Percentiles rank a stretch among this genome's conserved stretches.
Evolutionary conservation across 768 basidiomycete species (phyloP).

Genomic region (Tephrocybe sp.): DNA sequence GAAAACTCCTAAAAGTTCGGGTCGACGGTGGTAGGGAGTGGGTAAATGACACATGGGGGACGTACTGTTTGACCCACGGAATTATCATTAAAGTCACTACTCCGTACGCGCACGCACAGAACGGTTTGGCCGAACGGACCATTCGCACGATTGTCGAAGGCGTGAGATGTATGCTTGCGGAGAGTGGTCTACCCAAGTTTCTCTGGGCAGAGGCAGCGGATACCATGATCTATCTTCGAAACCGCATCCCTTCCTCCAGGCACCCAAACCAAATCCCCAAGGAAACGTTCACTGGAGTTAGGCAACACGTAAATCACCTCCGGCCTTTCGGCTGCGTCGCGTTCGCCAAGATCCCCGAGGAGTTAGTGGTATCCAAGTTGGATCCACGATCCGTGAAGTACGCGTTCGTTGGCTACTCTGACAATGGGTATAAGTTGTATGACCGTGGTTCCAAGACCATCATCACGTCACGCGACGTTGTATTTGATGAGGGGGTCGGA

Average conservation of each 20-base stretch:
- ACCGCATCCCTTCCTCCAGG: background rate
- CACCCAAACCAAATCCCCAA: slow-evolving; percentile 6
- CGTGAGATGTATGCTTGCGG: background rate
- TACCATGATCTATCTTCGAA: background rate
- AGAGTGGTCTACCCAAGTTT: background rate
- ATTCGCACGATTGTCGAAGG: background rate
- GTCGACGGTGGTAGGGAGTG: slow-evolving; percentile 15
- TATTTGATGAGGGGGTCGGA: background rate
- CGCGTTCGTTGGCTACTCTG: background rate
- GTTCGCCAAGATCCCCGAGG: background rate
- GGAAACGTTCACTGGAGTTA: slow-evolving; percentile 1
- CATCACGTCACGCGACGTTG: background rate
- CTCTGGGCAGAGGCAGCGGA: background rate
- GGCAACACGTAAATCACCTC: background rate
- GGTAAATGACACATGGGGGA: background rate
- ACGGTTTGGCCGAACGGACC: background rate
- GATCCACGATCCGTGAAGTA: background rate
- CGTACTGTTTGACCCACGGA: background rate
- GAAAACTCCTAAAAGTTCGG: slow-evolving; percentile 12
- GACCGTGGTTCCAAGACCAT: background rate
- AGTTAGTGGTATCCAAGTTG: background rate
- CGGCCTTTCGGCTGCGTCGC: background rate
- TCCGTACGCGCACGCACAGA: background rate
- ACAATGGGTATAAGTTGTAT: background rate
- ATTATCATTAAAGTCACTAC: background rate